Percentiles rank a stretch among this genome's conserved stretches.
Conservation (phyloP, 371 early-diverging fungal species). For the Rhizopus delemar region DNA sequence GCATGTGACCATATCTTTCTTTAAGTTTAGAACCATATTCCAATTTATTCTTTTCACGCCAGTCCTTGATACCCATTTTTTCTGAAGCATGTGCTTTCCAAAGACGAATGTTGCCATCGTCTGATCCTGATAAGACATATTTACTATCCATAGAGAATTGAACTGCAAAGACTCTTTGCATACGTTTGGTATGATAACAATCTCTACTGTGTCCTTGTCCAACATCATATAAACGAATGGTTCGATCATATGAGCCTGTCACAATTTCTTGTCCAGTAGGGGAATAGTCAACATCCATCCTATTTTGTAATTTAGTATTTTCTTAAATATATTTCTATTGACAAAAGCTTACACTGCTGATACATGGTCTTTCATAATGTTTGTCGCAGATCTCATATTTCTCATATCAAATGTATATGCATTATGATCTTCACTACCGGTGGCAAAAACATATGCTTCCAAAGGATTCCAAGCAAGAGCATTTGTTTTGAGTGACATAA, state of each 20-base stretch:
- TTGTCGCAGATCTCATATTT: slow-evolving; percentile 79
- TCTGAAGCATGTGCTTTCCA: slow-evolving; percentile 97
- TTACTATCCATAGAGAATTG: slow-evolving; percentile 94
- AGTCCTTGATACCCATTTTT: slow-evolving; percentile 76
- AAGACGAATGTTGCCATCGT: slow-evolving; percentile 97
- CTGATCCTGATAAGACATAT: slow-evolving; percentile 96
- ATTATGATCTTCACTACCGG: slow-evolving; percentile 95
- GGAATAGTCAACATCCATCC: slow-evolving; percentile 94
- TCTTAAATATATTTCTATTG: slow-evolving; percentile 2
- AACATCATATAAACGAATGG: slow-evolving; percentile 90
- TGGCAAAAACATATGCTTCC: slow-evolving; percentile 92
- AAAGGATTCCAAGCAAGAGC: slow-evolving; percentile 98
- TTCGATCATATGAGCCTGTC: slow-evolving; percentile 94
- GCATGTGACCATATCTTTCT: slow-evolving; percentile 91
- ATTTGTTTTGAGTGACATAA: slow-evolving; percentile 81
- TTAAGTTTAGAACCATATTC: slow-evolving; percentile 88
- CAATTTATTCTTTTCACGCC: slow-evolving; percentile 81
- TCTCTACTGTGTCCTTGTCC: slow-evolving; percentile 87
- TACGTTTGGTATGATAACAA: slow-evolving; percentile 98
- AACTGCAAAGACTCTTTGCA: slow-evolving; percentile 92
- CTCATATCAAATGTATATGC: slow-evolving; percentile 97
- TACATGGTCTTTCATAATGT: slow-evolving; percentile 93
- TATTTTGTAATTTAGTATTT: slow-evolving; percentile 22
- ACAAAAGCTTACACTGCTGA: slow-evolving; percentile 81
- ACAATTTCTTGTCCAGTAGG: slow-evolving; percentile 98